These are phyloP conservation scores for Pyrus bretschneideri DNA, from an alignment of 306 rosid genomes.

Conservation along the genomic window DNA sequence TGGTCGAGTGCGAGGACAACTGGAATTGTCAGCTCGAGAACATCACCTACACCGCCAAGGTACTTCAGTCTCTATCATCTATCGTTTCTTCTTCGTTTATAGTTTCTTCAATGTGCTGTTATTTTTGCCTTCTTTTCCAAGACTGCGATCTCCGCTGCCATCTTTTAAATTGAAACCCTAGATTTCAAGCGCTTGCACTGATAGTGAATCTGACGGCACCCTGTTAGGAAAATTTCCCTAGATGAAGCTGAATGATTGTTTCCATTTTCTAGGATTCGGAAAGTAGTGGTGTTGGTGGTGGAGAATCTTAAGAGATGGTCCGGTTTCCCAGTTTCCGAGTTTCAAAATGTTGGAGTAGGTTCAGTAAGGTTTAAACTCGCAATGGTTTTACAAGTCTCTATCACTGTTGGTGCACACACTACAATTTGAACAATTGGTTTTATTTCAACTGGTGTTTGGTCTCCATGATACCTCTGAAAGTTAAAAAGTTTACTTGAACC, in stretches of 20 bases:
- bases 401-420: too few relatives aligned
- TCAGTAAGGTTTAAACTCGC: neutral
- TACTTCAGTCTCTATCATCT: neutral
- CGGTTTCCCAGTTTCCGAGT: neutral
- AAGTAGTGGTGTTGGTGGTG: neutral
- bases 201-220: neutral
- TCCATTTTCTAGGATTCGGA: neutral
- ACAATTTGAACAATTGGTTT: too few relatives aligned
- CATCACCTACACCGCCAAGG: slow-evolving; percentile 99
- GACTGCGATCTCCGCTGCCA: neutral
- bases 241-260: neutral
- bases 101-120: neutral
- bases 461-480: neutral
- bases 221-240: neutral
- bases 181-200: neutral
- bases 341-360: neutral
- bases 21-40: slow-evolving; percentile 99
- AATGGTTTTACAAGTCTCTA: neutral
- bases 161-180: neutral
- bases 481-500: neutral
- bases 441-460: neutral
- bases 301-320: neutral
- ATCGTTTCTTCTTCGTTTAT: neutral
- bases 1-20: slow-evolving; percentile 97
- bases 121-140: neutral